Base-by-base conservation (phyloP, 2,329 filamentous ascomycete genomes). In the Colletotrichum trifolii region DNA sequence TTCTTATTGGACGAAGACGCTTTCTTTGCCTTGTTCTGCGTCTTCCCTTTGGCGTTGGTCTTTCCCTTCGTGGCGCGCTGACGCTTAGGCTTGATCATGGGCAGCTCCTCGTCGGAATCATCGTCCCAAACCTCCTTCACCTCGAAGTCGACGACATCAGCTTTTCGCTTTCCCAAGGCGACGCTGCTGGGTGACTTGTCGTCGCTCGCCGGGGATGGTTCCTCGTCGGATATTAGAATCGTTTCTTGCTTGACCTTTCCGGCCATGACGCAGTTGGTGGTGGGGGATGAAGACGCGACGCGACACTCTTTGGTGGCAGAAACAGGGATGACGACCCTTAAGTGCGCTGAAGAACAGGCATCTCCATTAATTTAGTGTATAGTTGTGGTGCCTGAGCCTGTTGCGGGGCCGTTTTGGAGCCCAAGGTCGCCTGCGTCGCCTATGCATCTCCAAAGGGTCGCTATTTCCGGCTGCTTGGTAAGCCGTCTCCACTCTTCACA, bases 61-160 rank as follows among this genome's bases (percentile, higher is more conserved):
- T 72, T 78, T 83, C 11, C 77, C 69, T 62, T 73, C 73, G 66
- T 2, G n/a, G 12, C 49, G 6, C 78, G 80, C 13, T 82, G 85
- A 35, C 80, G 81, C 33, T 82, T 82, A 2, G 85, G 81, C 54
- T 87, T 90, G 74, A 88, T 89, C n/a, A 83, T 82, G 45, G 86
- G 78, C 68, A 92, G 92, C 8, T 83, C 82, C 25, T 83, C 82
- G 34, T 86, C 84, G 1, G 87, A 87, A 40, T 90, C 87, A 61
- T 88, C 87, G 4, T 83, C 85, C 83, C 82, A 86, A n/a, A 78
- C 72, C 1, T 83, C 77, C 69, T 82, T 84, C 61, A 82, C 80
- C 13, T 76, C 75, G 36, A 78, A 70, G 7, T 77, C 73, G 9
- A 70, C 48, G 3, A 25, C 25, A 25, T 76, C 72, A 4, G 73